A percentile compares a stretch with the other conserved stretches of the same genome.
Conservation (phyloP, 2,329 filamentous ascomycete genomes). For the Gnomoniopsis sp. region DNA sequence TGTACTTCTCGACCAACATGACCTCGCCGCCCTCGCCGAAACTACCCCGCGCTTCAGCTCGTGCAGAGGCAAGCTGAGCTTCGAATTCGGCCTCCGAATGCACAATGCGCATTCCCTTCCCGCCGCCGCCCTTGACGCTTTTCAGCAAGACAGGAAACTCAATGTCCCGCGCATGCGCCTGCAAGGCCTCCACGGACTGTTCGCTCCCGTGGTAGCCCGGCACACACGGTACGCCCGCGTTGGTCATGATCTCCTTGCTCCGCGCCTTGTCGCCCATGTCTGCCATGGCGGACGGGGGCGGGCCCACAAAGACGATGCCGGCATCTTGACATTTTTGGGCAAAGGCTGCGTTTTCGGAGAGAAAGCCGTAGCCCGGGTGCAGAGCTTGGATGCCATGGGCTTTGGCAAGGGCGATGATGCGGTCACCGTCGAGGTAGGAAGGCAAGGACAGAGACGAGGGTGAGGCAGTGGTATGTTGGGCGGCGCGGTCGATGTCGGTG, state of each 20-base stretch:
- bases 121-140: constrained; percentile 75
- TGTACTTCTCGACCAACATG: constrained; percentile 82
- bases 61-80: constrained; percentile 66
- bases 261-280: constrained; percentile 94
- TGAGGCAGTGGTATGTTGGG: constrained; percentile 85
- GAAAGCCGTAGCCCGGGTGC: constrained; percentile 93
- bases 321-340: constrained; percentile 84
- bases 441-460: constrained; percentile 80
- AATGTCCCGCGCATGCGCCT: constrained; percentile 68
- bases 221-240: constrained; percentile 92
- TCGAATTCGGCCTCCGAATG: constrained; percentile 65
- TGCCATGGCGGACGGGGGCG: constrained; percentile 74
- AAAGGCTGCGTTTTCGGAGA: constrained; percentile 91
- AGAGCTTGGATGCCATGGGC: constrained; percentile 83
- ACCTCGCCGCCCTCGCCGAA: constrained; percentile 79
- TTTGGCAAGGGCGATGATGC: constrained; percentile 86
- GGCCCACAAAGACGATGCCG: constrained; percentile 91
- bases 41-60: constrained; percentile 71
- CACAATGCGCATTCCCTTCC: constrained; percentile 82
- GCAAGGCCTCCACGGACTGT: constrained; percentile 61
- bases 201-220: constrained; percentile 91
- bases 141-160: constrained; percentile 73
- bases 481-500: constrained; percentile 82
- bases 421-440: constrained; percentile 89
- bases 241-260: constrained; percentile 95